Evolutionary conservation across 116 monocot species (phyloP).

Genomic region (Zostera marina): DNA sequence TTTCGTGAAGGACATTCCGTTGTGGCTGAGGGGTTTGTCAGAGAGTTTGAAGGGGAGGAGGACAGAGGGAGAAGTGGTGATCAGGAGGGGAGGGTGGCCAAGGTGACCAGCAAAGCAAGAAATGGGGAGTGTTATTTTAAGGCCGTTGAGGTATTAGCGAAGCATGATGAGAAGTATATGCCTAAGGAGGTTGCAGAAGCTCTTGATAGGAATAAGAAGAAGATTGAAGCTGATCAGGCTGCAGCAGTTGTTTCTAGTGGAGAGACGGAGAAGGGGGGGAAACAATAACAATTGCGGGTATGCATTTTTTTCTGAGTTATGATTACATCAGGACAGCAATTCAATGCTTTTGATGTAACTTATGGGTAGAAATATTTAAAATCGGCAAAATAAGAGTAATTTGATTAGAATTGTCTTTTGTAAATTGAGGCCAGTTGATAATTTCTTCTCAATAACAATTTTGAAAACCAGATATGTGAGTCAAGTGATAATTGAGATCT

Average conservation of each 20-base stretch:
- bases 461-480: too few species aligned
- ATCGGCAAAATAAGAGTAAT: too few species aligned
- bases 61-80: neutral
- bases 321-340: too few species aligned
- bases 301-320: neutral
- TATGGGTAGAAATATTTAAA: neutral
- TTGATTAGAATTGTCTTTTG: too few species aligned
- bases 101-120: constrained; percentile 52
- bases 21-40: constrained; percentile 74
- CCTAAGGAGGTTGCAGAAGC: constrained; percentile 84
- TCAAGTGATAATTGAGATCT: too few species aligned
- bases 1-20: constrained; percentile 95
- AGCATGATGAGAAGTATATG: constrained; percentile 99
- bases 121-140: constrained; percentile 44
- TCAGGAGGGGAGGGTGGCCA: neutral
- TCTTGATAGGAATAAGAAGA: constrained; percentile 82
- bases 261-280: neutral
- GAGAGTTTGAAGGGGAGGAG: constrained; percentile 22
- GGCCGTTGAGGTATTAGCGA: constrained; percentile 82
- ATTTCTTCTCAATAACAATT: too few species aligned
- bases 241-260: constrained; percentile 6
- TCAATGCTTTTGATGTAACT: neutral
- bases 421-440: too few species aligned
- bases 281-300: neutral
- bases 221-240: constrained; percentile 28